phyloP scores from a whole-genome alignment of 768 basidiomycete species.

The Agaricus blazei region DNA sequence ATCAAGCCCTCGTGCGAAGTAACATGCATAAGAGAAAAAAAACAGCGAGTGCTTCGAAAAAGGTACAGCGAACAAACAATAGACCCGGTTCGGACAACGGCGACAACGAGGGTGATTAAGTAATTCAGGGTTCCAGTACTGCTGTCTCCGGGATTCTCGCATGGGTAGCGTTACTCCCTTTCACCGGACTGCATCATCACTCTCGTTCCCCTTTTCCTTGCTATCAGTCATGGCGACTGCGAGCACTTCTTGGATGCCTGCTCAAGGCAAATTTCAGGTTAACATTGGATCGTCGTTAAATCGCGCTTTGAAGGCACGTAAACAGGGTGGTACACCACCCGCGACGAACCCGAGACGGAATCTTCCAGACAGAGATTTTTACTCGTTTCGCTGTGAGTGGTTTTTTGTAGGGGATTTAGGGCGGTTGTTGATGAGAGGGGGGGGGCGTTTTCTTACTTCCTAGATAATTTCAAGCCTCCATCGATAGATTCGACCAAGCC shows the following conservation, averaged over 20 bases:
- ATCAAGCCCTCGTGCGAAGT: no score
- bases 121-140: not conserved
- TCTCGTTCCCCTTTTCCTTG: no score
- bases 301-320: slow-evolving; percentile 67
- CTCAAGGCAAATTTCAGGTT: slow-evolving; percentile 54
- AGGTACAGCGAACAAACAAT: no score
- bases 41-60: no score
- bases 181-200: not conserved
- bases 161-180: not conserved
- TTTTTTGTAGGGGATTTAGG: not conserved
- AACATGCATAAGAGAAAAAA: no score
- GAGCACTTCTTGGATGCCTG: slow-evolving; percentile 49
- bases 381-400: slow-evolving; percentile 69
- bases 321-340: slow-evolving; percentile 42
- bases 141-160: not conserved
- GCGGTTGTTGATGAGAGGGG: not conserved
- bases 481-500: slow-evolving; percentile 62
- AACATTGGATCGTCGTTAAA: slow-evolving; percentile 56
- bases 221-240: slow-evolving; percentile 34
- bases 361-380: slow-evolving; percentile 64
- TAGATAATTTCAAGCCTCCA: slow-evolving; percentile 76
- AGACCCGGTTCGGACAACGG: not conserved
- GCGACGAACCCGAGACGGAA: slow-evolving; percentile 34
- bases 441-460: no score
- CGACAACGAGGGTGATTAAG: not conserved